A percentile compares a stretch with the other conserved stretches of the same genome.
Evolutionary conservation across 176 grass and related monocot genomes (phyloP).

Genomic region (Guadua angustifolia): DNA sequence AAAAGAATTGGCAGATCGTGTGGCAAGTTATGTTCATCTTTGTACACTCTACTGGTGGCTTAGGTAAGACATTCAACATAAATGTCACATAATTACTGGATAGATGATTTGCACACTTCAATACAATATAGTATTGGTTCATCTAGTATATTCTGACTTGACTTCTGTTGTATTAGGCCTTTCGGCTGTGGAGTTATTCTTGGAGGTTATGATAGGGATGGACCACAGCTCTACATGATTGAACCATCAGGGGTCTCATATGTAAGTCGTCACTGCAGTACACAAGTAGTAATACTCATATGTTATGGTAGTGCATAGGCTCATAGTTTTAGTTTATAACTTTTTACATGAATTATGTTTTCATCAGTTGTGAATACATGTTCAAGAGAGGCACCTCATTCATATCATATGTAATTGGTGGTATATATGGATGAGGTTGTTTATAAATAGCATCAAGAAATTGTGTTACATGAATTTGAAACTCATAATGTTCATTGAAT

Average conservation of each 20-base stretch:
- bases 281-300: conserved; percentile 14
- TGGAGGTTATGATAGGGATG: conserved; percentile 96
- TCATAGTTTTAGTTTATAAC: neutral
- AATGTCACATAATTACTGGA: conserved; percentile 6
- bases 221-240: conserved; percentile 83
- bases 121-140: conserved; percentile 22
- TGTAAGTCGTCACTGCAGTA: conserved; percentile 47
- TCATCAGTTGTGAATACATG: neutral
- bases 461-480: neutral
- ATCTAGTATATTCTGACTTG: neutral
- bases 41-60: conserved; percentile 96
- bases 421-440: neutral
- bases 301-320: neutral
- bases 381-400: neutral
- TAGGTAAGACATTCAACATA: conserved; percentile 45
- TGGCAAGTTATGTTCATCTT: conserved; percentile 86
- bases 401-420: neutral
- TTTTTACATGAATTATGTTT: neutral
- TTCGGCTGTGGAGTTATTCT: conserved; percentile 87
- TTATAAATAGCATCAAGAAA: neutral
- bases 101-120: conserved; percentile 14
- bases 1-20: conserved; percentile 84
- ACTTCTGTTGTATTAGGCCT: conserved; percentile 49
- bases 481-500: conserved; percentile 38
- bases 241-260: conserved; percentile 76